Conservation (phyloP, 352 stramenopile genomes). For the Phytopythium montanum region DNA sequence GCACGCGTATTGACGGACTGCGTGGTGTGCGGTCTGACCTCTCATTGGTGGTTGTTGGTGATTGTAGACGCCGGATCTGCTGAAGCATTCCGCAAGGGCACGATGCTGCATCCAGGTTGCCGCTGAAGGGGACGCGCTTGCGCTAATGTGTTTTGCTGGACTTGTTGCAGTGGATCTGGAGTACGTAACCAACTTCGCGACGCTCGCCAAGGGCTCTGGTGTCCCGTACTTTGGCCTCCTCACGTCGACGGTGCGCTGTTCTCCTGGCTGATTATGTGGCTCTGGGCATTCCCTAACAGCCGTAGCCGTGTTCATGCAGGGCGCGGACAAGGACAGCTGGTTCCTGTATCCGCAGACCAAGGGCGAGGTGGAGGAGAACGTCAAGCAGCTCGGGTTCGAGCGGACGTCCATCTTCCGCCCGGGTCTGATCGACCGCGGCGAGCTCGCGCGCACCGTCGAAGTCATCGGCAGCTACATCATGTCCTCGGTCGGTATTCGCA, state of each 20-base stretch:
- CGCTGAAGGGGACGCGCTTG: not conserved
- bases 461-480: conserved; percentile 40
- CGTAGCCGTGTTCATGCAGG: conserved; percentile 14
- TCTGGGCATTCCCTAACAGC: not conserved
- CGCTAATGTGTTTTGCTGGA: conserved; percentile 1
- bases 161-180: conserved; percentile 54
- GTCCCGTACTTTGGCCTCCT: conserved; percentile 63
- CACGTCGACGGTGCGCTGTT: conserved; percentile 33
- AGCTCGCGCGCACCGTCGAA: conserved; percentile 46
- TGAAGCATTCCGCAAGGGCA: conserved; percentile 61
- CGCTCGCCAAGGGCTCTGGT: conserved; percentile 34
- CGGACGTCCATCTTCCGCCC: conserved; percentile 59
- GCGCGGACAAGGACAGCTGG: conserved; percentile 65
- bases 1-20: not conserved
- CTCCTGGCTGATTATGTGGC: not conserved
- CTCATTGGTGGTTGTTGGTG: not conserved
- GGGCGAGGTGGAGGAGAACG: conserved; percentile 55
- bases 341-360: conserved; percentile 75
- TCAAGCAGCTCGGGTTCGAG: conserved; percentile 44
- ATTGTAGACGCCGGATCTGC: conserved; percentile 46
- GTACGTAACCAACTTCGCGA: conserved; percentile 49
- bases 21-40: not conserved
- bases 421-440: conserved; percentile 48
- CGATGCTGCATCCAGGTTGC: not conserved
- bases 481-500: conserved; percentile 28